A percentile compares a stretch with the other conserved stretches of the same genome.
Evolutionary conservation across 2,329 filamentous ascomycete species (phyloP).

Genomic region (Aspergillus fischeri): DNA sequence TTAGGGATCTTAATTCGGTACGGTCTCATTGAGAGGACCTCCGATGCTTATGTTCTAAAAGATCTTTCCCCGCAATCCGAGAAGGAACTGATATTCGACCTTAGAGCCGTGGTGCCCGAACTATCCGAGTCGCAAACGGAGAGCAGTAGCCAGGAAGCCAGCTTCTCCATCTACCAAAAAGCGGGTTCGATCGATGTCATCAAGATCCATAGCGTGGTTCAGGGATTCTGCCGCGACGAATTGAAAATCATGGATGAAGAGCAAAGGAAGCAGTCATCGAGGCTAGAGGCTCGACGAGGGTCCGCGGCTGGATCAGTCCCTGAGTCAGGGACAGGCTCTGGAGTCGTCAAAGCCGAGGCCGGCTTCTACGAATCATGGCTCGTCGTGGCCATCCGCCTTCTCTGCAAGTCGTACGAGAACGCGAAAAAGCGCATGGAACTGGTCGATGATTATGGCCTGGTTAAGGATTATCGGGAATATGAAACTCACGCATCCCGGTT

Average conservation of each 20-base stretch:
- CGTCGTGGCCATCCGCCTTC: constrained; percentile 37
- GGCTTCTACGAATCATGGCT: constrained; percentile 43
- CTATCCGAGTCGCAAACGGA: constrained; percentile 33
- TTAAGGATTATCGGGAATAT: constrained; percentile 47
- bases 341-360: constrained; percentile 16
- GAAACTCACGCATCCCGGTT: constrained; percentile 43
- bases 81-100: constrained; percentile 19
- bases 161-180: constrained; percentile 27
- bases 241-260: constrained; percentile 37
- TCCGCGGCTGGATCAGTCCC: neutral
- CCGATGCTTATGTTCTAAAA: constrained; percentile 27
- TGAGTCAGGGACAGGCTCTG: neutral
- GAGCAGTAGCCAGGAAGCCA: constrained; percentile 33
- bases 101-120: constrained; percentile 22
- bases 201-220: constrained; percentile 47
- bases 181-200: constrained; percentile 40
- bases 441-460: constrained; percentile 35
- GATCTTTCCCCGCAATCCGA: constrained; percentile 17
- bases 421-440: constrained; percentile 39
- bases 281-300: neutral
- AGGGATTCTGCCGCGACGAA: constrained; percentile 46
- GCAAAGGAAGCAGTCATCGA: constrained; percentile 8
- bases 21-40: constrained; percentile 42
- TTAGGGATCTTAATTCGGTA: constrained; percentile 44
- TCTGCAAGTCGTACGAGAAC: constrained; percentile 40